phyloP scores from a whole-genome alignment of 2,329 filamentous ascomycete species.

The Sclerotinia minor region DNA sequence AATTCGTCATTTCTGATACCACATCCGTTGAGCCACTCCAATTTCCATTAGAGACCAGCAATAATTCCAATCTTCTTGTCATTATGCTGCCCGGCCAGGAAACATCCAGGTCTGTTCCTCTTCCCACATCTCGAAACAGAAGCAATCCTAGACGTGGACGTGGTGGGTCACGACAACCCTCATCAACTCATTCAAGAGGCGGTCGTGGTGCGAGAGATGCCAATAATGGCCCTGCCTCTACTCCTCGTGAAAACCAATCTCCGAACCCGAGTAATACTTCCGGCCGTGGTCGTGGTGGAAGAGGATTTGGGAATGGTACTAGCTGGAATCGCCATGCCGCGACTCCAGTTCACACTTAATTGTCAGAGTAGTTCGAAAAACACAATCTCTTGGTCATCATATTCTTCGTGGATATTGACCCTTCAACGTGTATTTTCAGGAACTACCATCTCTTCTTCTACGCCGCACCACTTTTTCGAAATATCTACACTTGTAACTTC shows the following conservation, averaged over 20 bases:
- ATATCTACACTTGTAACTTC: constrained; percentile 40
- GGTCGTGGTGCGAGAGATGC: constrained; percentile 37
- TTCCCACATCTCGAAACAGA: constrained; percentile 41
- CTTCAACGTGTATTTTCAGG: constrained; percentile 31
- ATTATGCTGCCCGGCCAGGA: constrained; percentile 51
- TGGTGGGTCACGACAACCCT: constrained; percentile 35
- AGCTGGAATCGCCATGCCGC: constrained; percentile 37
- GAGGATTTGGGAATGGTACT: constrained; percentile 32
- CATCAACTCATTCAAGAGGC: constrained; percentile 37
- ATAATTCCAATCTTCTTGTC: constrained; percentile 44
- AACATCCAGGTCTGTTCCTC: constrained; percentile 45
- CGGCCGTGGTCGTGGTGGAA: constrained; percentile 34
- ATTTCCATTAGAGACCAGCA: constrained; percentile 45
- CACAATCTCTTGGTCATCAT: constrained; percentile 18
- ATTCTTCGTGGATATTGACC: constrained; percentile 26
- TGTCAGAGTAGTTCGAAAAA: constrained; percentile 16
- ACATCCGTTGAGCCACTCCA: constrained; percentile 49
- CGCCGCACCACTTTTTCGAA: constrained; percentile 33
- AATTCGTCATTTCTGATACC: constrained; percentile 50
- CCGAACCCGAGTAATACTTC: constrained; percentile 31
- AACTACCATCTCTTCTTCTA: constrained; percentile 34
- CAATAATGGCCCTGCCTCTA: constrained; percentile 34
- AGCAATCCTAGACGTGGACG: constrained; percentile 41
- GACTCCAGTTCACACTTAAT: constrained; percentile 40
- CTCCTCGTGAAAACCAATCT: constrained; percentile 34